Conservation (phyloP, 805 yeast species). For the Blastobotrys muscicola region DNA sequence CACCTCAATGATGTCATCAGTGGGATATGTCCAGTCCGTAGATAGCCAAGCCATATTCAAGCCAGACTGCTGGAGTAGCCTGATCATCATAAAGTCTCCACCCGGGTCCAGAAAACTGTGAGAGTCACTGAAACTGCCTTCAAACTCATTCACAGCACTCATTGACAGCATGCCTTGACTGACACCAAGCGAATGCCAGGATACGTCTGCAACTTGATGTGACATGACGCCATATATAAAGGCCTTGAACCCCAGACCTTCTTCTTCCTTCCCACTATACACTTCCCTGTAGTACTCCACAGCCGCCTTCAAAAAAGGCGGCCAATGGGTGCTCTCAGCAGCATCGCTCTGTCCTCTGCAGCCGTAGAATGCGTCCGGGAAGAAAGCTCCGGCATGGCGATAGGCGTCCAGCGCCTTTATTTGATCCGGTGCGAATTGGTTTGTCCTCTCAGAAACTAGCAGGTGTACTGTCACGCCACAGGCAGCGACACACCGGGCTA, state of each 20-base stretch:
- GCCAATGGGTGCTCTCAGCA: slow-evolving; percentile 65
- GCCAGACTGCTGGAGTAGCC: slow-evolving; percentile 30
- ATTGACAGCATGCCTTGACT: slow-evolving; percentile 46
- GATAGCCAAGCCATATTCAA: slow-evolving; percentile 22
- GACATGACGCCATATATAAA: slow-evolving; percentile 50
- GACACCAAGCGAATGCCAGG: slow-evolving; percentile 57
- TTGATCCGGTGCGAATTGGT: no score
- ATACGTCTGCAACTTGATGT: slow-evolving; percentile 55
- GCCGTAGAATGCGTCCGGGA: slow-evolving; percentile 59
- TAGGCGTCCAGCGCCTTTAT: no score
- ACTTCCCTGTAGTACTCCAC: slow-evolving; percentile 34
- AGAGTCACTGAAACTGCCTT: slow-evolving; percentile 39
- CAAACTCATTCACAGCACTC: slow-evolving; percentile 45
- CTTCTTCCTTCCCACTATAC: slow-evolving; percentile 18
- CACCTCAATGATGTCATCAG: slow-evolving; percentile 35
- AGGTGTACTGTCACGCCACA: no score
- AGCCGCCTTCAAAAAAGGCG: slow-evolving; percentile 45
- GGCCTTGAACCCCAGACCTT: slow-evolving; percentile 35
- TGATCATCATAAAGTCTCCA: slow-evolving; percentile 48
- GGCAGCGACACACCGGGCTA: no score
- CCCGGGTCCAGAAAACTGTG: slow-evolving; percentile 50
- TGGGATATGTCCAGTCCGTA: slow-evolving; percentile 31
- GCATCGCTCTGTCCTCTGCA: slow-evolving; percentile 43
- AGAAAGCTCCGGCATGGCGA: slow-evolving; percentile 51
- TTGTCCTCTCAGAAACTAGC: no score